Base-by-base conservation (phyloP, 768 basidiomycete genomes). In the Suillus subaureus region DNA sequence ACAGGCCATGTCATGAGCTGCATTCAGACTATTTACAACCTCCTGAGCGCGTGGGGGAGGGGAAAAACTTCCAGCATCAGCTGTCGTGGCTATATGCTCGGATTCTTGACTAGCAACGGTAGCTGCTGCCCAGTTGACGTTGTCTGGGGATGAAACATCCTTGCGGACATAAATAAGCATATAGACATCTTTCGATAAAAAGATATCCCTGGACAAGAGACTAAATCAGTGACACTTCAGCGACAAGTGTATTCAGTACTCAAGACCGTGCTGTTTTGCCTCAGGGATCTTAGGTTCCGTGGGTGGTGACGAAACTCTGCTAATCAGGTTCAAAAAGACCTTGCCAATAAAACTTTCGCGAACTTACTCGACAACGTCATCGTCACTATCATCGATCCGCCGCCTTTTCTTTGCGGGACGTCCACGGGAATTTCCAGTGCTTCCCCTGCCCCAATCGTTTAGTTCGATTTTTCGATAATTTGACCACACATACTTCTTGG, bases 121-220 rank as follows among this genome's bases (percentile, higher is more conserved):
- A 65, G 67, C 68, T 47, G 63, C 47, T 54, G 64, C 68, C 66
- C 69, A 67, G 68, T 54, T 33, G 63, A 49, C 23, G 2, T 64
- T 63, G 61, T 67, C 66, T 58, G 67, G 23, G 45, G 63, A 56
- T 42, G 55, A 52, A 23, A 69, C 64, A 35, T 77, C 71, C 68
- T 80, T 82, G 13, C 87, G 85, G 43, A 86, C 84, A 76, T 98
- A 99, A 62, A 99, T 89, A 39, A 98, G 84, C 95, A 98, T 97
- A 77, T 99, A 97, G 7, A 94, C 94, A 70, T 97, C 94, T 77
- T 86, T 91, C 2, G 94, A 95, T 3, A 85, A 81, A 68, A 77
- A 77, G 49, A 91, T 83, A 45, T 82, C 79, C 66, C 84, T 86
- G 70, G 61, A 66, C 28, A 70, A 70, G 67, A 40, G 57, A 42